These are phyloP conservation scores for Ceratobasidium sp. DNA, from an alignment of 1,284 basidiomycete genomes.

Conservation along the genomic window DNA sequence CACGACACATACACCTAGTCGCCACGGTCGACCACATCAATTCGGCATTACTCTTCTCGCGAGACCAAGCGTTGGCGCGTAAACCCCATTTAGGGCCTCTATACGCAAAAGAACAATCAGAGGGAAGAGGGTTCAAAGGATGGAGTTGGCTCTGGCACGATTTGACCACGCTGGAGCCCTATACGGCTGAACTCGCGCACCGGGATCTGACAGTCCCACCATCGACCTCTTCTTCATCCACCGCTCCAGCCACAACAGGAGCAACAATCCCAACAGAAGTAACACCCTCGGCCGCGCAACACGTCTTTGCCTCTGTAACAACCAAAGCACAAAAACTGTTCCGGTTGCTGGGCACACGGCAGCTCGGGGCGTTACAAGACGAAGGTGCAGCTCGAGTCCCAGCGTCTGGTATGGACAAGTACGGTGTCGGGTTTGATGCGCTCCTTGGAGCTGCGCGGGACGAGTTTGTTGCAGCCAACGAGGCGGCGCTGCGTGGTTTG, in stretches of 20 bases:
- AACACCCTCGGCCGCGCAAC: conserved; percentile 84
- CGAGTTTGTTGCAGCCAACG: conserved; percentile 88
- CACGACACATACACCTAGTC: conserved; percentile 80
- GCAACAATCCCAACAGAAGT: conserved; percentile 63
- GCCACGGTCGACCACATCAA: conserved; percentile 90
- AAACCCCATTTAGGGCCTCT: conserved; percentile 58
- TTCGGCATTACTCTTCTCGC: conserved; percentile 81
- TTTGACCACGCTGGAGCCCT: conserved; percentile 83
- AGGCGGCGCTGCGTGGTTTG: conserved; percentile 83
- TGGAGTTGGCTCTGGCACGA: conserved; percentile 88
- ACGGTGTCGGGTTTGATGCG: conserved; percentile 73
- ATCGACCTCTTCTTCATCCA: conserved; percentile 60
- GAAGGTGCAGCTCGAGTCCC: conserved; percentile 54
- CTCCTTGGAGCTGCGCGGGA: conserved; percentile 78
- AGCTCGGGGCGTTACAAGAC: conserved; percentile 70
- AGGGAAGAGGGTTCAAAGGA: conserved; percentile 68
- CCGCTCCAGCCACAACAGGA: conserved; percentile 59
- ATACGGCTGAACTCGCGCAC: conserved; percentile 81
- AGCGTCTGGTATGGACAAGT: conserved; percentile 58
- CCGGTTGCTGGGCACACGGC: conserved; percentile 73
- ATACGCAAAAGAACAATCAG: background rate
- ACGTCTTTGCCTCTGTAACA: conserved; percentile 89
- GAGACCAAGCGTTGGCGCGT: conserved; percentile 70
- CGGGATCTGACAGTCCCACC: conserved; percentile 73
- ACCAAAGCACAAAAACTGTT: conserved; percentile 88